These are phyloP conservation scores for Cutaneotrichosporon daszewskae DNA, from an alignment of 1,284 basidiomycete species.

Conservation along the genomic window DNA sequence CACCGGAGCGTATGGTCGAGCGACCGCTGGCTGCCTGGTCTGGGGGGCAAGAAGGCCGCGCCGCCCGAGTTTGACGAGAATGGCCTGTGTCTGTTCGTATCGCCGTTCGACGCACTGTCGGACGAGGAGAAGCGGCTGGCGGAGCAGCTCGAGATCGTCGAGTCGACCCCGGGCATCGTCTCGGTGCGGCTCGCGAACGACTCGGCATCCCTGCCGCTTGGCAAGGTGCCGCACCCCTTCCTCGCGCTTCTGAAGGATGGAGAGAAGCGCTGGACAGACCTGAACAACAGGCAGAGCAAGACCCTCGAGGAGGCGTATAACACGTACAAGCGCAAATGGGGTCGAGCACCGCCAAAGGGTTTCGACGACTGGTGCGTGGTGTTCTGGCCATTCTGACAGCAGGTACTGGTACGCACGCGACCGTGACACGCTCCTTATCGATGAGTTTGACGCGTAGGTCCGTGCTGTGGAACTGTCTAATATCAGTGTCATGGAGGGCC, in stretches of 20 bases:
- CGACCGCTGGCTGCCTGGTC: no score
- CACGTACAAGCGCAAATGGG: conserved; percentile 48
- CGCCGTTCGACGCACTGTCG: conserved; percentile 43
- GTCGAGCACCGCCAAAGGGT: conserved; percentile 47
- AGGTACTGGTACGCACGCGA: conserved; percentile 39
- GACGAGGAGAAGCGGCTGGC: conserved; percentile 35
- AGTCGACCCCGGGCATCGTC: conserved; percentile 39
- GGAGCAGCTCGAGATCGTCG: conserved; percentile 26
- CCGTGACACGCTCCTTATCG: conserved; percentile 41
- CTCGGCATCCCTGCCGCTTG: conserved; percentile 1
- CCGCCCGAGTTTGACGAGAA: conserved; percentile 44
- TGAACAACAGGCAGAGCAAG: conserved; percentile 47
- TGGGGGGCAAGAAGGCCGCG: no score
- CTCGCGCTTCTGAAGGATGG: conserved; percentile 48
- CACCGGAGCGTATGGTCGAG: no score
- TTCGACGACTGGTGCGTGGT: conserved; percentile 43
- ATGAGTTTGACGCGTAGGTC: conserved; percentile 46
- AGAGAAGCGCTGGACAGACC: conserved; percentile 48
- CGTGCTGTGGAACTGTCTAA: not conserved
- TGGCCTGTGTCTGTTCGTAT: conserved; percentile 44
- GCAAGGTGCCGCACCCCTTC: conserved; percentile 39
- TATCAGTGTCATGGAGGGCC: conserved; percentile 43
- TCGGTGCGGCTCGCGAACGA: conserved; percentile 16
- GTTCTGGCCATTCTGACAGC: no score
- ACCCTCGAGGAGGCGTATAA: conserved; percentile 50